Base-by-base conservation (phyloP, 805 yeast species). In the Nakazawaea peltata region DNA sequence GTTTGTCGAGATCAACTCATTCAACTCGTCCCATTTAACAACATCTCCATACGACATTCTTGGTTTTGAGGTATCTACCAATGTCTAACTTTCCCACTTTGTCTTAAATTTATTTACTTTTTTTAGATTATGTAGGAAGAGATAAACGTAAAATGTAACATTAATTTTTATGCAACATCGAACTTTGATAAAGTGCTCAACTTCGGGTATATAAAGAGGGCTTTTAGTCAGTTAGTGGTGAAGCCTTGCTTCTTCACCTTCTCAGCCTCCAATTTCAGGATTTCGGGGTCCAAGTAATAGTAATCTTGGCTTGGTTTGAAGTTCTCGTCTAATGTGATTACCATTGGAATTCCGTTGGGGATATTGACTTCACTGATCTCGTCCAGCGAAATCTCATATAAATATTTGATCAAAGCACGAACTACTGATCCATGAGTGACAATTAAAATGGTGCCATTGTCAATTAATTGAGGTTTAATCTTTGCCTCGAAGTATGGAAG, bases 371-470 rank as follows among this genome's bases (percentile, higher is more conserved):
- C 71, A 38, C 82, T 80, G 45, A 83, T 82, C 32, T 74, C 81
- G 3, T 68, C 73, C 49, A 80, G 86, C 33, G 76, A 66, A 27
- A 83, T 71, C 13, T 63, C 62, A 58, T 78, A 81, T 44, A 83
- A 54, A 46, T 77, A 67, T 57, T 82, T 83, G 46, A 81, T 67
- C 39, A 83, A 61, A 7, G 87, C 83, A 53, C 94, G 68, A 41
- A 81, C 81, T 4, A 88, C 74, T 53, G 84, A 77, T 28, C 94
- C 94, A 66, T 83, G 94, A 11, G 84, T 85, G 34, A 83, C 82
- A 41, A 82, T 57, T 38, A 83, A 53, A 13, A 81, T 80, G 23
- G 76, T 71, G 50, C 76, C 72, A 27, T 67, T 71, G 5, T 57
- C 52, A 45, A 58, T 51, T 44, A 75, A 57, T 42, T 69, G 71